Evolutionary conservation across 805 yeast species (phyloP).

Genomic region (Cyberlindnera galapagoensis): DNA sequence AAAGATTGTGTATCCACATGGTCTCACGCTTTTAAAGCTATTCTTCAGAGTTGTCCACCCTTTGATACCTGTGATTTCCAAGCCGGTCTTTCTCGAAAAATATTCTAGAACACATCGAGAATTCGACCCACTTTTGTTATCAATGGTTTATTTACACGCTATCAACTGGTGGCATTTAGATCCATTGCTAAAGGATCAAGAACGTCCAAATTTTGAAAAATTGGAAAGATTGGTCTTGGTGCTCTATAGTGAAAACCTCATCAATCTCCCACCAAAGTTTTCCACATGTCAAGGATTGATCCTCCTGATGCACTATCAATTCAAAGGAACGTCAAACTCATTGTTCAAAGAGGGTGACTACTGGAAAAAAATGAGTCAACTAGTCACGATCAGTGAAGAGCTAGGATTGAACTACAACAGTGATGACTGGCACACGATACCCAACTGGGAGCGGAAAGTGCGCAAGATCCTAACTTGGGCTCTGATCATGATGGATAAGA

Average conservation of each 20-base stretch:
- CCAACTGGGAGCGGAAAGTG: slow-evolving; percentile 25
- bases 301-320: slow-evolving; percentile 25
- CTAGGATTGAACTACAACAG: slow-evolving; percentile 23
- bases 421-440: slow-evolving; percentile 22
- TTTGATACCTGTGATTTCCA: slow-evolving; percentile 22
- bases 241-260: slow-evolving; percentile 22
- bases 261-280: slow-evolving; percentile 24
- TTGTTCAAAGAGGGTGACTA: slow-evolving; percentile 12
- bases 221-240: slow-evolving; percentile 23
- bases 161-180: slow-evolving; percentile 23
- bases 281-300: slow-evolving; percentile 35
- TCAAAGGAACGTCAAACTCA: slow-evolving; percentile 7
- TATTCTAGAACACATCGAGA: slow-evolving; percentile 25
- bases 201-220: slow-evolving; percentile 19
- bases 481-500: slow-evolving; percentile 23
- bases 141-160: slow-evolving; percentile 24
- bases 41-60: slow-evolving; percentile 24
- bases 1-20: slow-evolving; percentile 20
- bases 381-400: slow-evolving; percentile 22
- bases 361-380: slow-evolving; percentile 20
- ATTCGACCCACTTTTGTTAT: slow-evolving; percentile 24
- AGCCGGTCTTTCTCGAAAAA: slow-evolving; percentile 23
- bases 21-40: slow-evolving; percentile 17
- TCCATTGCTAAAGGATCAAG: slow-evolving; percentile 3
- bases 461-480: slow-evolving; percentile 23